A percentile compares a stretch with the other conserved stretches of the same genome.
phyloP scores from a whole-genome alignment of 2,329 filamentous ascomycete genomes.

The Alternaria longipes region DNA sequence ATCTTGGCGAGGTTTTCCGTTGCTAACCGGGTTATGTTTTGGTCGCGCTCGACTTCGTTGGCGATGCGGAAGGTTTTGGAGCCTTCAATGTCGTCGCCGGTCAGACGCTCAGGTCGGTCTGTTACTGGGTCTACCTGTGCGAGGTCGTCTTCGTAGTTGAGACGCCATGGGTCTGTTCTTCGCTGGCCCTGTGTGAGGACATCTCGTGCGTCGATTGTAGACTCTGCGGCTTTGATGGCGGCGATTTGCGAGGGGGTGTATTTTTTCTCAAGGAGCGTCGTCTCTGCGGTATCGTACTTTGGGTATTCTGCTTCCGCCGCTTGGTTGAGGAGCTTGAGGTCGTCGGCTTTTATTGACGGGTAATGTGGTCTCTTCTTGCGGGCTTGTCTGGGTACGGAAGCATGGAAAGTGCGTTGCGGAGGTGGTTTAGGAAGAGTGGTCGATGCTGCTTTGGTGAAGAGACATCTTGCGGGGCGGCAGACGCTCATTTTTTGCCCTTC shows the following conservation, averaged over 20 bases:
- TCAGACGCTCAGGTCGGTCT: constrained; percentile 64
- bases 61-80: constrained; percentile 36
- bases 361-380: constrained; percentile 53
- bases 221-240: constrained; percentile 82
- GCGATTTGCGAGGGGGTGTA: constrained; percentile 85
- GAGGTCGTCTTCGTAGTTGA: constrained; percentile 79
- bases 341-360: constrained; percentile 56
- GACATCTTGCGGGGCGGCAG: constrained; percentile 54
- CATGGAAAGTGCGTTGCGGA: constrained; percentile 55
- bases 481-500: constrained; percentile 52
- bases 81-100: constrained; percentile 33
- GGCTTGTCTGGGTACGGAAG: constrained; percentile 46
- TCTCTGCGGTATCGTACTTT: constrained; percentile 67
- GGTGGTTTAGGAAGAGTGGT: constrained; percentile 41
- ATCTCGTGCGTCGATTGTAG: constrained; percentile 77
- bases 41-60: constrained; percentile 45
- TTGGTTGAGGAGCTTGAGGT: constrained; percentile 48
- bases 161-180: constrained; percentile 74
- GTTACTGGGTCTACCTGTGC: constrained; percentile 78
- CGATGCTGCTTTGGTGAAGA: constrained; percentile 47
- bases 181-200: constrained; percentile 75
- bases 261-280: constrained; percentile 63
- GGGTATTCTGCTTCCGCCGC: constrained; percentile 57
- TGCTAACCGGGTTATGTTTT: constrained; percentile 42
- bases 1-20: constrained; percentile 49